These are phyloP conservation scores for Osmozyma mogii DNA, from an alignment of 805 yeast species.

Conservation along the genomic window DNA sequence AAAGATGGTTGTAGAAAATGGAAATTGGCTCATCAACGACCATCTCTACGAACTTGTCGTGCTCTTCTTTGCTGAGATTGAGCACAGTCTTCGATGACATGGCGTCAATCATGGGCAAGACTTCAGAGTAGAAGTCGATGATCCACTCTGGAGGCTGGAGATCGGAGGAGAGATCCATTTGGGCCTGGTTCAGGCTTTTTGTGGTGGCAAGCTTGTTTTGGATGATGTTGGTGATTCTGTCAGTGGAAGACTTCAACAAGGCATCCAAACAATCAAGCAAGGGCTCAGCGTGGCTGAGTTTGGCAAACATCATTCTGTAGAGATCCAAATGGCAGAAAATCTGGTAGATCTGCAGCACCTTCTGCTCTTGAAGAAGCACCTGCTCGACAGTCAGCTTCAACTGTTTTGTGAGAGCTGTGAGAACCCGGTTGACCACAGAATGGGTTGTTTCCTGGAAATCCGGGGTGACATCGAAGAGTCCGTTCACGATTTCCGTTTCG, in stretches of 20 bases:
- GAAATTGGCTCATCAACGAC: slow-evolving; percentile 42
- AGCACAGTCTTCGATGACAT: slow-evolving; percentile 31
- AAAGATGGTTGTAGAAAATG: slow-evolving; percentile 27
- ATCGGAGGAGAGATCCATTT: slow-evolving; percentile 40
- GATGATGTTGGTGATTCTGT: slow-evolving; percentile 19
- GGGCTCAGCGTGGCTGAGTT: slow-evolving; percentile 20
- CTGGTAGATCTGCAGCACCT: slow-evolving; percentile 46
- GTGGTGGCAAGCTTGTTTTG: slow-evolving; percentile 25
- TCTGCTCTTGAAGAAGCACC: slow-evolving; percentile 55
- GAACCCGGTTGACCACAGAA: slow-evolving; percentile 39
- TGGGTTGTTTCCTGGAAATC: slow-evolving; percentile 23
- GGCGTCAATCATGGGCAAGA: slow-evolving; percentile 48
- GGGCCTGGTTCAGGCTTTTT: slow-evolving; percentile 29
- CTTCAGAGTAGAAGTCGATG: slow-evolving; percentile 51
- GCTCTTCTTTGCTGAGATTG: slow-evolving; percentile 27
- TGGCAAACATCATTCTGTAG: slow-evolving; percentile 61
- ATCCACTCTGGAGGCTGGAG: slow-evolving; percentile 82
- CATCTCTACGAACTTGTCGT: slow-evolving; percentile 29
- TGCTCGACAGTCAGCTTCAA: slow-evolving; percentile 61
- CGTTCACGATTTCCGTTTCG: slow-evolving; percentile 69
- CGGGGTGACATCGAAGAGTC: slow-evolving; percentile 38
- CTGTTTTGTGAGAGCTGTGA: slow-evolving; percentile 51
- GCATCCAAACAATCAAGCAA: slow-evolving; percentile 4
- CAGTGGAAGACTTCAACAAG: slow-evolving; percentile 16
- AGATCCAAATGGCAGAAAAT: slow-evolving; percentile 58